Conservation (phyloP, 1,139 yeast genomes). For the Sugiyamaella castrensis region DNA sequence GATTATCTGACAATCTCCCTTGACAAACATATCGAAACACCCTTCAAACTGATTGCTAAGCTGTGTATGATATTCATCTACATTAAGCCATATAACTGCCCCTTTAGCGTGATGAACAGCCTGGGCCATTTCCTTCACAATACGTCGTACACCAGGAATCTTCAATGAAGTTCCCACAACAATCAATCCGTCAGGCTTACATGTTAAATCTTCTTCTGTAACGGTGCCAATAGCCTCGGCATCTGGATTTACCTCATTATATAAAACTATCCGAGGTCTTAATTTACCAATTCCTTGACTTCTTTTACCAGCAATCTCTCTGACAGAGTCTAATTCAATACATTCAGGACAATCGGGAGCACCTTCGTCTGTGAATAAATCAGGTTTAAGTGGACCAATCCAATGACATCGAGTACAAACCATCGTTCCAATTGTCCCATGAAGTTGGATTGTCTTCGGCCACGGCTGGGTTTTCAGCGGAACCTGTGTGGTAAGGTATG, state of each 20-base stretch:
- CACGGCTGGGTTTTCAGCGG: slow-evolving; percentile 46
- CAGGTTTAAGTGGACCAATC: slow-evolving; percentile 44
- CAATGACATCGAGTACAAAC: slow-evolving; percentile 74
- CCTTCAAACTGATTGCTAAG: slow-evolving; percentile 49
- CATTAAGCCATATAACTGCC: slow-evolving; percentile 55
- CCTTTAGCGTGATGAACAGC: slow-evolving; percentile 61
- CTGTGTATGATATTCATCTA: slow-evolving; percentile 49
- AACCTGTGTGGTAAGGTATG: slow-evolving; percentile 47
- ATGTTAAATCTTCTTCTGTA: slow-evolving; percentile 59
- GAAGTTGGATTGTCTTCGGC: slow-evolving; percentile 67
- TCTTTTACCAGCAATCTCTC: slow-evolving; percentile 63
- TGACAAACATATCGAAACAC: slow-evolving; percentile 51
- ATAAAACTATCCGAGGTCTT: slow-evolving; percentile 78
- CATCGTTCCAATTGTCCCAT: slow-evolving; percentile 70
- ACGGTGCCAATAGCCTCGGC: slow-evolving; percentile 78
- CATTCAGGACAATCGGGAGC: slow-evolving; percentile 59
- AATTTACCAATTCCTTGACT: slow-evolving; percentile 71
- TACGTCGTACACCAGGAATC: slow-evolving; percentile 79
- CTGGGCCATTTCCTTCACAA: slow-evolving; percentile 67
- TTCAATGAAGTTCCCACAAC: slow-evolving; percentile 85
- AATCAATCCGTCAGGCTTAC: slow-evolving; percentile 70
- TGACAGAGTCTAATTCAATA: slow-evolving; percentile 48
- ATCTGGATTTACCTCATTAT: slow-evolving; percentile 86
- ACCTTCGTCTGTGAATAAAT: slow-evolving; percentile 37
- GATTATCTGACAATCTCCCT: slow-evolving; percentile 58